phyloP scores from a whole-genome alignment of 257 asterid genomes.

The Salvia hispanica region DNA sequence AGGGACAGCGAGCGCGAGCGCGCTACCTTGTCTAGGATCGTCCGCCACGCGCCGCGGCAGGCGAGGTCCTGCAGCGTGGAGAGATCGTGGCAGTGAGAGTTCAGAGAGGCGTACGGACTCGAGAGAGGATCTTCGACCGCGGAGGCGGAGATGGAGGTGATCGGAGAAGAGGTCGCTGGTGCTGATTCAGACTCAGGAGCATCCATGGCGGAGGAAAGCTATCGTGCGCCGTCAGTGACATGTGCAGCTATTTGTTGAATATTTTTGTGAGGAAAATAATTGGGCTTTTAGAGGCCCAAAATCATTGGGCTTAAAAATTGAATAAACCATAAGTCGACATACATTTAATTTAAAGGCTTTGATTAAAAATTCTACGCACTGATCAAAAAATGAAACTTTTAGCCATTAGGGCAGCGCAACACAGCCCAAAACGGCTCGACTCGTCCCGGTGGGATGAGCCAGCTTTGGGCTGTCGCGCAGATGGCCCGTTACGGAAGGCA shows the following conservation, averaged over 20 bases:
- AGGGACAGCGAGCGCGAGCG: slow-evolving; percentile 84
- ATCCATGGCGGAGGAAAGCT: slow-evolving; percentile 40
- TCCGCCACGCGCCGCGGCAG: slow-evolving; percentile 91
- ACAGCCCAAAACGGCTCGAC: too few species aligned
- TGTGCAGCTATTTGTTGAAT: background rate
- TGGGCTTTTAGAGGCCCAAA: background rate
- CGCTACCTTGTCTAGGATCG: slow-evolving; percentile 81
- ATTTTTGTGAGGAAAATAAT: background rate
- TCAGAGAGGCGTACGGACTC: slow-evolving; percentile 60
- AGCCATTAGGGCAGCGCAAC: too few species aligned
- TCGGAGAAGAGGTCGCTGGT: slow-evolving; percentile 32
- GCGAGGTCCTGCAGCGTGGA: slow-evolving; percentile 81
- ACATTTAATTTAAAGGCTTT: too few species aligned
- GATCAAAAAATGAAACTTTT: too few species aligned
- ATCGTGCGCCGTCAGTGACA: slow-evolving; percentile 22
- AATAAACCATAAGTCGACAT: too few species aligned
- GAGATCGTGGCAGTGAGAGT: slow-evolving; percentile 79
- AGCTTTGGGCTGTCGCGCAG: too few species aligned
- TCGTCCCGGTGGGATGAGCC: too few species aligned
- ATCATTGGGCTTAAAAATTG: slow-evolving; percentile 10
- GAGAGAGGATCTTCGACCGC: slow-evolving; percentile 53
- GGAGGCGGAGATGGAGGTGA: slow-evolving; percentile 25
- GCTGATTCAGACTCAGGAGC: slow-evolving; percentile 31
- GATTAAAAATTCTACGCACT: too few species aligned
- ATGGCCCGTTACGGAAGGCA: too few species aligned